Evolutionary conservation across 2,329 filamentous ascomycete species (phyloP).

Genomic region (Sporothrix variecibatus): DNA sequence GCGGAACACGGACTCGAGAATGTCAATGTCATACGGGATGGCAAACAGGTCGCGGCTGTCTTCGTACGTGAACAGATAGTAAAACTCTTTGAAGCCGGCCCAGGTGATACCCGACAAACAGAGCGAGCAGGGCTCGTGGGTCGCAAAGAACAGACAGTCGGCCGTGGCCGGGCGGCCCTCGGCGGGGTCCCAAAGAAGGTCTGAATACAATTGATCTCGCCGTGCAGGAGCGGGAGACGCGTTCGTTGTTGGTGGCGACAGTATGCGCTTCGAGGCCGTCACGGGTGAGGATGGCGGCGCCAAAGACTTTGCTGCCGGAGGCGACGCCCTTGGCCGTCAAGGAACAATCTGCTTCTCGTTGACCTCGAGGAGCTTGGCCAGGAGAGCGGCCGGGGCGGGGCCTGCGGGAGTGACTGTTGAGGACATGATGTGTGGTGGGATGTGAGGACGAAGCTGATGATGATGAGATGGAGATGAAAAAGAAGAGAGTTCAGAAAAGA

Average conservation of each 20-base stretch:
- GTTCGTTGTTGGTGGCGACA: slow-evolving; percentile 59
- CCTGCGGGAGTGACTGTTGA: background rate
- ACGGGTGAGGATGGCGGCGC: slow-evolving; percentile 55
- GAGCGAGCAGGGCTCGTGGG: slow-evolving; percentile 60
- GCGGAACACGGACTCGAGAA: slow-evolving; percentile 57
- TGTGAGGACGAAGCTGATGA: background rate
- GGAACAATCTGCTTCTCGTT: slow-evolving; percentile 53
- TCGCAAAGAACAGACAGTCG: slow-evolving; percentile 60
- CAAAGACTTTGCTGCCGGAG: slow-evolving; percentile 58
- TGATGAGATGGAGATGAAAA: background rate
- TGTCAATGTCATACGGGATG: slow-evolving; percentile 61
- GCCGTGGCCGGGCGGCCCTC: slow-evolving; percentile 37
- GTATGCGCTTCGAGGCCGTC: slow-evolving; percentile 46
- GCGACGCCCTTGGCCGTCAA: slow-evolving; percentile 52
- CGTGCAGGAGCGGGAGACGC: slow-evolving; percentile 57
- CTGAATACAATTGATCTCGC: slow-evolving; percentile 63
- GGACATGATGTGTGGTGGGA: background rate
- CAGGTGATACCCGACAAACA: slow-evolving; percentile 60
- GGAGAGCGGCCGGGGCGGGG: slow-evolving; percentile 37
- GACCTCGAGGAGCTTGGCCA: slow-evolving; percentile 45
- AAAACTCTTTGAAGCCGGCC: slow-evolving; percentile 58
- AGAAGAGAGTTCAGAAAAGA: background rate
- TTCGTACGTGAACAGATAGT: slow-evolving; percentile 61
- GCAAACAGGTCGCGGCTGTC: slow-evolving; percentile 58
- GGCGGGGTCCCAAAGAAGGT: slow-evolving; percentile 51